Percentiles rank a stretch among this genome's conserved stretches.
phyloP scores from a whole-genome alignment of 305 asterid genomes.

The Fraxinus velutina region DNA sequence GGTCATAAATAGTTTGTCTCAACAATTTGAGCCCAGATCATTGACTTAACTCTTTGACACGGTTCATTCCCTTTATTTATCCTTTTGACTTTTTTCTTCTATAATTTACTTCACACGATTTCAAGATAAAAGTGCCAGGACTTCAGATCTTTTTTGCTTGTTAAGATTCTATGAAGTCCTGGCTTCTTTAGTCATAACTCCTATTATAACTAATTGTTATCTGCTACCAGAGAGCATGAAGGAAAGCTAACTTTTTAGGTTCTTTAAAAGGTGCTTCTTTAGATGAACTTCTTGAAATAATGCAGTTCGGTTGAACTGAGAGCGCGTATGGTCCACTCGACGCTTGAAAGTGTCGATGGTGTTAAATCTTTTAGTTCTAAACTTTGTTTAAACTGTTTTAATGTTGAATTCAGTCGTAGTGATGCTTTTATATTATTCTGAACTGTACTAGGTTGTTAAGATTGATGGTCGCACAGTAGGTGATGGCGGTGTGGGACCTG shows the following conservation, averaged over 20 bases:
- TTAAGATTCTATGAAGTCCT: neutral
- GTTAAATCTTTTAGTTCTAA: neutral
- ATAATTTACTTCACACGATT: neutral
- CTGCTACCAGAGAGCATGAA: neutral
- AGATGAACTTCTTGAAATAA: neutral
- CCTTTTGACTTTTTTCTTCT: neutral
- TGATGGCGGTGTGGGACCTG: constrained; percentile 69
- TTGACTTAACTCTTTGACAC: neutral
- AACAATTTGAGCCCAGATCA: neutral
- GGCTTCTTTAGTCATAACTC: neutral
- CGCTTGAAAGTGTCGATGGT: neutral
- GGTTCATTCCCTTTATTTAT: neutral
- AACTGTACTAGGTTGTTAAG: constrained; percentile 50
- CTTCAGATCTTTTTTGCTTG: neutral
- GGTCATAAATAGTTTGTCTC: neutral
- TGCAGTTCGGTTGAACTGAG: neutral
- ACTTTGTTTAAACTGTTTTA: neutral
- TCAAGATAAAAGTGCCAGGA: neutral
- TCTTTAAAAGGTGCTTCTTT: neutral
- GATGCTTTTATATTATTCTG: neutral
- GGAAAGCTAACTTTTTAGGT: neutral
- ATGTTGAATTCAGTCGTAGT: neutral
- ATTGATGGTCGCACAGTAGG: constrained; percentile 76
- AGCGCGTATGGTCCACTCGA: neutral
- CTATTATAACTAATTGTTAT: neutral